Base-by-base conservation (phyloP, 163 green algal species). In the Scenedesmus sp. region DNA sequence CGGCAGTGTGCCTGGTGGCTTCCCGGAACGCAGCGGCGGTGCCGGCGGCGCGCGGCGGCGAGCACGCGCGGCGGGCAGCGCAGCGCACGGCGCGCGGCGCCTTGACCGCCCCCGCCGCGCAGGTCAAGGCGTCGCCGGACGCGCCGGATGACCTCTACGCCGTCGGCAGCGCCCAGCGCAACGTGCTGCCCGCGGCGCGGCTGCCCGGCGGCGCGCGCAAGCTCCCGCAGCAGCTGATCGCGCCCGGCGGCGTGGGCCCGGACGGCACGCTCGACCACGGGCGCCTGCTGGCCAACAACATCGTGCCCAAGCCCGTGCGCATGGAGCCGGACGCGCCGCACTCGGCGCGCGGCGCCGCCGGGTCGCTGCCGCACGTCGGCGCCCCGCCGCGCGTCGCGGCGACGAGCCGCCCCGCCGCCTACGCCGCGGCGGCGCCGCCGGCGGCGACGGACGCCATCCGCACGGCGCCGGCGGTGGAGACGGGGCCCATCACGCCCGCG, bases 401-500 rank as follows among this genome's bases (percentile, higher is more conserved):
- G 18, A 2, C 45, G 20, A 74, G 62, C 34, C 64, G 39, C 74
- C 50, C 45, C 31, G 31, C 74, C 60, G 74, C 62, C 4, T 58
- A 45, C 24, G 29, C 11, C 15, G 2, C 66, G 63, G 44, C 51
- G 1, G 56, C 76, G 39, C 39, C 39, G 39, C 6, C 15, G 44
- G 17, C 39, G 60, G 29, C 54, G 53, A 75, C 29, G 20, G 33
- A 18, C 14, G n/a, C n/a, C n/a, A n/a, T 67, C 22, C 44, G 24
- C 24, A 11, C 39, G 11, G 6, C 51, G 56, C 15, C 31, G 36
- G 75, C 45, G 45, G 64, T 69, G 71, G 87, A 91, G 72, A 84
- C 63, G 0, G 87, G 87, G 0, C 70, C 75, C 53, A 88, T 91
- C 50, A 86, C 84, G 0, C 72, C 84, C 20, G 77, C 60, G 11